These are phyloP conservation scores for Picea engelmannii DNA, from an alignment of 83 land plant species.

Conservation along the genomic window DNA sequence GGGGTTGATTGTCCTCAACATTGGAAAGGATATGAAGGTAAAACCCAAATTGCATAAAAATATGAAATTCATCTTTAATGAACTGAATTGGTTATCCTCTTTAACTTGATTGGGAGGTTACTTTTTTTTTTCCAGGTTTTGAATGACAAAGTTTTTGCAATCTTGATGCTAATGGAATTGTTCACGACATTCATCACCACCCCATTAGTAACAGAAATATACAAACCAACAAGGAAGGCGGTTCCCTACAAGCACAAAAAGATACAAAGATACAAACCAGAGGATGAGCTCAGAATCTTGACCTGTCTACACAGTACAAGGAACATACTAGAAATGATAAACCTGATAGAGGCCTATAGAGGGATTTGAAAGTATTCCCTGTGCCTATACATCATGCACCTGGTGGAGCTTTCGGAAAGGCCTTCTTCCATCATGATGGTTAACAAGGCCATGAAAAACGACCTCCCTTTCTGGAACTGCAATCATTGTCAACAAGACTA, in stretches of 20 bases:
- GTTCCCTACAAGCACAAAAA: constrained; percentile 55
- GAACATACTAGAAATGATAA: no score
- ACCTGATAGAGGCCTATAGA: no score
- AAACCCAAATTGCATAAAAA: neutral
- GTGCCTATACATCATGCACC: constrained; percentile 73
- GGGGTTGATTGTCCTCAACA: no score
- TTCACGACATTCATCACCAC: constrained; percentile 44
- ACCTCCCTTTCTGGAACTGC: constrained; percentile 66
- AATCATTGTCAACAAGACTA: constrained; percentile 15
- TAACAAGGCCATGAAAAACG: constrained; percentile 62
- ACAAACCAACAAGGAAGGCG: constrained; percentile 53
- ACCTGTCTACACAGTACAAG: neutral
- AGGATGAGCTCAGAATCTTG: constrained; percentile 59
- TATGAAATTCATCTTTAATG: no score
- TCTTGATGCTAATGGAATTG: constrained; percentile 69
- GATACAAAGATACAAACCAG: constrained; percentile 28
- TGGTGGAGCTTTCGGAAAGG: constrained; percentile 76
- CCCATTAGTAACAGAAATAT: constrained; percentile 48
- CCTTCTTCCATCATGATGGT: constrained; percentile 73
- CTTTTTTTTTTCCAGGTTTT: constrained; percentile 35
- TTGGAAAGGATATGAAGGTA: constrained; percentile 46
- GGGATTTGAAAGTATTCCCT: constrained; percentile 37
- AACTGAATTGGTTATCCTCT: neutral
- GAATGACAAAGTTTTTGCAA: constrained; percentile 81
- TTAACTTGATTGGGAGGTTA: neutral